Percentiles rank a stretch among this genome's conserved stretches.
phyloP scores from a whole-genome alignment of 176 grass and related monocot species.

The Musa troglodytarum region DNA sequence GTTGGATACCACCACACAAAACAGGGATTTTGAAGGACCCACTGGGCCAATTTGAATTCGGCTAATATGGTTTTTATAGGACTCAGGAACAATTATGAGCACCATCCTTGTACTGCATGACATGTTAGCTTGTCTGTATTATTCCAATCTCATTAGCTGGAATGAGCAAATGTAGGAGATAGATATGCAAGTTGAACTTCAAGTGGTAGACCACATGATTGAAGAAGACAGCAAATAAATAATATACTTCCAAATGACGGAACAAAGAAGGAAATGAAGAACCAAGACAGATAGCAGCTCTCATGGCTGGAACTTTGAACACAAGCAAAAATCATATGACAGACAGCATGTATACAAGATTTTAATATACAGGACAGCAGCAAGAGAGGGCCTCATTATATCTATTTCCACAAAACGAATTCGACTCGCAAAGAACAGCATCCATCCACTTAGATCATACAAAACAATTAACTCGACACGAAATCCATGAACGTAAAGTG shows the following conservation, averaged over 20 bases:
- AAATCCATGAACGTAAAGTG: neutral
- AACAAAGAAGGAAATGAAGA: neutral
- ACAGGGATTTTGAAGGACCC: neutral
- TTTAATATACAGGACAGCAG: neutral
- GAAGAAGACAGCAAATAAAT: neutral
- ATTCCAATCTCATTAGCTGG: too few relatives aligned
- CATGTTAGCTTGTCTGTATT: too few relatives aligned
- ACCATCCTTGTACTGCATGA: too few relatives aligned
- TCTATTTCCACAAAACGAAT: neutral
- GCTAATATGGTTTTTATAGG: too few relatives aligned
- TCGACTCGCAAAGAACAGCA: neutral
- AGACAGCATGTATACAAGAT: neutral
- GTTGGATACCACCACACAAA: neutral
- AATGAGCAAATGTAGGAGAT: too few relatives aligned
- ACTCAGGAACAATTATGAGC: too few relatives aligned
- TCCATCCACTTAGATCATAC: neutral
- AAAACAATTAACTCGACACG: neutral
- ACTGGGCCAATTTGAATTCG: too few relatives aligned
- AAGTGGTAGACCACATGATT: too few relatives aligned
- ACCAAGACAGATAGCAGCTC: neutral
- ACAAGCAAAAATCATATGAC: neutral
- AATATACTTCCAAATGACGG: neutral
- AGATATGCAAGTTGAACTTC: too few relatives aligned
- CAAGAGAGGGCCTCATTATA: too few relatives aligned
- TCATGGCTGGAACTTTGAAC: too few relatives aligned